These are phyloP conservation scores for Nymphaea colorata DNA, from an alignment of 164 flowering plant species.

Conservation along the genomic window DNA sequence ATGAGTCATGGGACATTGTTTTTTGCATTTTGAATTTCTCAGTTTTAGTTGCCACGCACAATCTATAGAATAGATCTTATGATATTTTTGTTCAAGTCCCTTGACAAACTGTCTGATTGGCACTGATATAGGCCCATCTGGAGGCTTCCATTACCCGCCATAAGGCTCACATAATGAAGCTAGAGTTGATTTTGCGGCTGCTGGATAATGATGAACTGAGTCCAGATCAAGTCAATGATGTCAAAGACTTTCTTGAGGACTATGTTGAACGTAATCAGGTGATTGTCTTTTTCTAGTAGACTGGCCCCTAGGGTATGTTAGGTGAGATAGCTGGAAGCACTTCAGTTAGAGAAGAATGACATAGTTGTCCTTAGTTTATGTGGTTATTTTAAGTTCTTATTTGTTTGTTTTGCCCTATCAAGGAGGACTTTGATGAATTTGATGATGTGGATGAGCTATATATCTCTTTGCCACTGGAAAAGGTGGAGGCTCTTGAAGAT, in stretches of 20 bases:
- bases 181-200: conserved; percentile 82
- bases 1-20: too few relatives aligned
- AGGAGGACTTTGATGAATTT: conserved; percentile 99
- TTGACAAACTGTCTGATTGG: not conserved
- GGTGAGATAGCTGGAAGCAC: too few relatives aligned
- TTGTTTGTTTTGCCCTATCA: conserved; percentile 4
- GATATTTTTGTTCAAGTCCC: not conserved
- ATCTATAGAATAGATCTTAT: not conserved
- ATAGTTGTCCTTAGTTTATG: not conserved
- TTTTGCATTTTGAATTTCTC: too few relatives aligned
- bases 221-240: conserved; percentile 96
- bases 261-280: conserved; percentile 99
- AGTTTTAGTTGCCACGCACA: too few relatives aligned
- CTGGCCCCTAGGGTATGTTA: too few relatives aligned
- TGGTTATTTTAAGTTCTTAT: not conserved
- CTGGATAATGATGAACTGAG: conserved; percentile 96
- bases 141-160: conserved; percentile 86
- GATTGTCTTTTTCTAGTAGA: not conserved
- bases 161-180: conserved; percentile 91
- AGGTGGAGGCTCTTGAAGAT: conserved; percentile 94
- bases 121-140: conserved; percentile 57
- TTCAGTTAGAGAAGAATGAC: too few relatives aligned
- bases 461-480: conserved; percentile 67
- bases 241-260: conserved; percentile 86
- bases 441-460: conserved; percentile 92